Evolutionary conservation across 208 protist genomes (phyloP), one percentile per base, ranked within the genome.

Genomic region (Wallacemonas rigidus): DNA sequence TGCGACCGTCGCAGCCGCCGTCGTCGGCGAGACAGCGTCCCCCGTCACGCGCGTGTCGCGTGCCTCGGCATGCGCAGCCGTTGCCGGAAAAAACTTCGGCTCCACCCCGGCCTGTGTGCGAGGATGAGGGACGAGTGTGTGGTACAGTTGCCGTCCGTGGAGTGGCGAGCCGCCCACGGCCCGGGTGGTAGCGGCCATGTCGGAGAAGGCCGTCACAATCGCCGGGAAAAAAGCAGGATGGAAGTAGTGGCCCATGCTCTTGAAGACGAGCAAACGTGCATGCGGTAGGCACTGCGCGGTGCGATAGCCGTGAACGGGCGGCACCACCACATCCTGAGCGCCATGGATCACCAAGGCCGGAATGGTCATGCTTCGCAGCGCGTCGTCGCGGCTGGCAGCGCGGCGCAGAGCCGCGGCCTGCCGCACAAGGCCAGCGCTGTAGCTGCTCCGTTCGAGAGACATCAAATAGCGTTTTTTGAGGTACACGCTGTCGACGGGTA

Each of bases 211-310:
- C 12, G 56, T 57, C n/a, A 87, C 70, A n/a, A 95, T 81, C 1
- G 83, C 72, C 3, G 74, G 58, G 48, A 90, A 95, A 57, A 91
- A 92, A 15, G 81, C 83, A 11, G 87, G 90, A 63, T 95, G 87
- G 69, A 95, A 88, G 80, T 93, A 95, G 72, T 95, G 90, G 1
- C 87, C 90, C 90, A 95, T 92, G 61, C 74, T 86, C 69, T 90
- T 84, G 44, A 92, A 67, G 26, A 93, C 72, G 39, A 93, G 74
- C 63, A 92, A 50, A 36, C 85, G 81, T 1, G 87, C 72, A 39
- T 84, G 76, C 7, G 80, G 85, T 44, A 95, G 60, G 55, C 88
- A 80, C 63, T 72, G 61, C 38, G 90, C 90, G 1, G 87, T 92
- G 60, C 90, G 90, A 56, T 89, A 89, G 69, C 90, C 90, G 79